These are phyloP conservation scores for Venustampulla echinocandica DNA, from an alignment of 495 filamentous ascomycete species.

Conservation along the genomic window DNA sequence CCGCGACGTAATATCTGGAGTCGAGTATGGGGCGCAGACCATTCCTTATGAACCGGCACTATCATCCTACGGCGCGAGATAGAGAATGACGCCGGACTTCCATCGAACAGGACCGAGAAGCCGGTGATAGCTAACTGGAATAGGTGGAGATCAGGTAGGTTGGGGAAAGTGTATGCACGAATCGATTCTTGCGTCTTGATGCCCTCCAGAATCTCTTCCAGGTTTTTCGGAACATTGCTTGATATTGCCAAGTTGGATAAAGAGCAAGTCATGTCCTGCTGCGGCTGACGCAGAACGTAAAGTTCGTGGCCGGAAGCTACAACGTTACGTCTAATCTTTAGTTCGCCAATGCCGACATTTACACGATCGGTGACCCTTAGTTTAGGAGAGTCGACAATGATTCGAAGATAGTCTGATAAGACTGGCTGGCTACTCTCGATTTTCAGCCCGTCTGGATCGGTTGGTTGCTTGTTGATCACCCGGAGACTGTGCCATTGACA, in stretches of 20 bases:
- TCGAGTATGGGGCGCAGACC: conserved; percentile 63
- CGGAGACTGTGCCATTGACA: conserved; percentile 31
- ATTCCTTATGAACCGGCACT: conserved; percentile 77
- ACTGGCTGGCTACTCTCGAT: conserved; percentile 42
- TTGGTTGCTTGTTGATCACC: conserved; percentile 24
- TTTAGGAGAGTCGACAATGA: conserved; percentile 54
- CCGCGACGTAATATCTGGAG: conserved; percentile 69
- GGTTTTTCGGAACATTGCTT: conserved; percentile 44
- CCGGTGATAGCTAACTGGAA: conserved; percentile 72
- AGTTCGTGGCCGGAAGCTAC: conserved; percentile 37
- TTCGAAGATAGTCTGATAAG: conserved; percentile 57
- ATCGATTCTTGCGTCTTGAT: conserved; percentile 28
- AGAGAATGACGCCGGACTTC: conserved; percentile 57
- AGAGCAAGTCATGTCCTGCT: conserved; percentile 57
- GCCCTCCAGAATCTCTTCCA: conserved; percentile 40
- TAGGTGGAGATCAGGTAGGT: conserved; percentile 53
- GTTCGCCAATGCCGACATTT: conserved; percentile 59
- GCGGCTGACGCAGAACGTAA: conserved; percentile 51
- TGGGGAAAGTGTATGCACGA: conserved; percentile 43
- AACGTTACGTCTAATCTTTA: conserved; percentile 51
- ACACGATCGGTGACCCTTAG: conserved; percentile 64
- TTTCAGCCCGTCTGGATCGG: neutral
- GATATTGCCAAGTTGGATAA: conserved; percentile 50
- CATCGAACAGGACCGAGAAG: conserved; percentile 64
- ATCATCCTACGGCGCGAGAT: conserved; percentile 75